These are phyloP conservation scores for Neocucurbitaria cava DNA, from an alignment of 2,329 filamentous ascomycete species.

Conservation along the genomic window DNA sequence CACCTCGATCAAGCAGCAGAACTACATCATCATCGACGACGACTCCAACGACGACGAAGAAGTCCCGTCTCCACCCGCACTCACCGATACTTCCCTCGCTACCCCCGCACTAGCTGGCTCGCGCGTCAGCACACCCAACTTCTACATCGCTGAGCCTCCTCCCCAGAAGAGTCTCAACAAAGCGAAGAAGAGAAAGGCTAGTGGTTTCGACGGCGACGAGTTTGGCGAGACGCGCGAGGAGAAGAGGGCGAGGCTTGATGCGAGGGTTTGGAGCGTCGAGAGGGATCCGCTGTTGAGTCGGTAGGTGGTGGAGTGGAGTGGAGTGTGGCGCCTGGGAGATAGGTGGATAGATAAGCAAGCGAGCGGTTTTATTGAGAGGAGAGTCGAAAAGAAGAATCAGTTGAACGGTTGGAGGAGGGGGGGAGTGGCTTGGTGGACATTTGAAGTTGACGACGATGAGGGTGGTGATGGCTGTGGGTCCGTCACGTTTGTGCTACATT, in stretches of 20 bases:
- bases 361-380: too few species aligned
- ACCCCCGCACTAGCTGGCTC: slow-evolving; percentile 31
- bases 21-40: slow-evolving; percentile 9
- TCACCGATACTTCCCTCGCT: slow-evolving; percentile 35
- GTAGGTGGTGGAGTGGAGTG: too few species aligned
- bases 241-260: slow-evolving; percentile 24
- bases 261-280: background rate
- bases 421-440: too few species aligned
- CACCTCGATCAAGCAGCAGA: background rate
- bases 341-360: too few species aligned
- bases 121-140: slow-evolving; percentile 31
- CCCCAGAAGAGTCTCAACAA: background rate
- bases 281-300: background rate
- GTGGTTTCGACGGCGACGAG: slow-evolving; percentile 5
- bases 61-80: slow-evolving; percentile 26
- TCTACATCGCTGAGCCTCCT: slow-evolving; percentile 4
- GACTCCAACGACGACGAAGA: slow-evolving; percentile 24
- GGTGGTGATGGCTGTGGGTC: too few species aligned
- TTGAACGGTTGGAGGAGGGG: too few species aligned
- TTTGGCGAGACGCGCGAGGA: slow-evolving; percentile 8
- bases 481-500: too few species aligned
- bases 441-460: too few species aligned
- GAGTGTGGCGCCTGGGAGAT: too few species aligned
- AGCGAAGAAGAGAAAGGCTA: slow-evolving; percentile 7
- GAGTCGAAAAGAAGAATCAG: too few species aligned